Evolutionary conservation across 116 monocot genomes (phyloP), one percentile per base, ranked within the genome.

Genomic region (Iris pallida): DNA sequence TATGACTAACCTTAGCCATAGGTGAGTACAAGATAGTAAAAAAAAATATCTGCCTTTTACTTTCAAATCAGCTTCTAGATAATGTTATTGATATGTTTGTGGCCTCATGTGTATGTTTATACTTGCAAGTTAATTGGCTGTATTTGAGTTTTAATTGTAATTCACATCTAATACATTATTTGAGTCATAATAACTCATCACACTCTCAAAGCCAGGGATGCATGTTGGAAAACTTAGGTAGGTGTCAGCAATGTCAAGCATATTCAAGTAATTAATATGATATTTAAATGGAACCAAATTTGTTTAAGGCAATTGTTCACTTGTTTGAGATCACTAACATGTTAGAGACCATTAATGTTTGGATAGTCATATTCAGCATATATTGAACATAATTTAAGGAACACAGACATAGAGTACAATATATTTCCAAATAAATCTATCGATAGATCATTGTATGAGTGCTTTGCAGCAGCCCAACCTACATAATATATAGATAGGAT

Each of bases 391-490:
- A 56, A 56, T 7, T 56, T 1, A 13, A 61, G 44, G 5, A 13
- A 59, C 1, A 41, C 12, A 61, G 15, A 14, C 61, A 61, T 43
- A 61, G 5, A 42, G 43, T 2, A 5, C 16, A 43, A 20, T 13
- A 47, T 15, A 78, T 71, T 57, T 89, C 89, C 93, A 65, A 84
- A 79, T 76, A 73, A 47, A 69, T 89, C 89, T 53, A 75, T n/a
- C 12, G 86, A 78, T 51, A 84, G 84, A 69, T 93, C 89, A 72
- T 89, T 89, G 70, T 54, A 80, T 4, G 71, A 67, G 47, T 82
- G 77, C 79, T 84, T 82, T 40, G 78, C 75, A 74, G 81, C 80
- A 17, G 66, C 46, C 93, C 93, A 93, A 78, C 89, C 93, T 93
- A 68, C 78, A 79, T 40, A 64, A 13, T 46, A 45, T 72, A 16